phyloP scores from a whole-genome alignment of 257 asterid species.

The Scutellaria barbata region DNA sequence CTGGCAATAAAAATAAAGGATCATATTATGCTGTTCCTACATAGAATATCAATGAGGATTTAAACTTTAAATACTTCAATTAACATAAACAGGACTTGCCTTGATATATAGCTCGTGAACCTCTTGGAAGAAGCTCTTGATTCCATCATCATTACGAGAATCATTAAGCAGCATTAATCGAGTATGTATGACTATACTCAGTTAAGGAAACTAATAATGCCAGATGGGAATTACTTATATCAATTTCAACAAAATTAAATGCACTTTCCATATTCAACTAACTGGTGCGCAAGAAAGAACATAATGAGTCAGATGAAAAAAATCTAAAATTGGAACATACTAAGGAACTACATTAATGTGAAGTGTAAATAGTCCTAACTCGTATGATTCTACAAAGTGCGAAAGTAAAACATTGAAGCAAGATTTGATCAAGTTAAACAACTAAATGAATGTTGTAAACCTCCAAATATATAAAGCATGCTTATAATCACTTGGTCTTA shows the following conservation, averaged over 20 bases:
- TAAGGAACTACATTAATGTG: background rate
- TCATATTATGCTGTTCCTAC: slow-evolving; percentile 21
- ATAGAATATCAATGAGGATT: background rate
- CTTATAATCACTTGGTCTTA: background rate
- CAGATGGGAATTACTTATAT: too few species aligned
- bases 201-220: slow-evolving; percentile 42
- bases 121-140: slow-evolving; percentile 97
- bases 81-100: slow-evolving; percentile 46
- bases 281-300: too few species aligned
- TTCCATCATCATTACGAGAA: slow-evolving; percentile 96
- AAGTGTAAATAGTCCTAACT: background rate
- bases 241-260: too few species aligned
- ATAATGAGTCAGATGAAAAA: too few species aligned
- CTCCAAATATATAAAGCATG: slow-evolving; percentile 8
- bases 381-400: background rate
- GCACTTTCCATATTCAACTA: too few species aligned
- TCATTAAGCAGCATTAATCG: slow-evolving; percentile 97
- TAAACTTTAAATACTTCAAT: background rate
- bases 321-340: slow-evolving; percentile 15
- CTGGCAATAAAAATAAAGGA: background rate
- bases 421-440: slow-evolving; percentile 21
- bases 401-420: background rate
- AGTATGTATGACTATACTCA: slow-evolving; percentile 63
- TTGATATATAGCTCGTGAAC: slow-evolving; percentile 93
- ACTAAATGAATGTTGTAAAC: background rate